Conservation (phyloP, 1,139 yeast species). For the Kazachstania sp. region DNA sequence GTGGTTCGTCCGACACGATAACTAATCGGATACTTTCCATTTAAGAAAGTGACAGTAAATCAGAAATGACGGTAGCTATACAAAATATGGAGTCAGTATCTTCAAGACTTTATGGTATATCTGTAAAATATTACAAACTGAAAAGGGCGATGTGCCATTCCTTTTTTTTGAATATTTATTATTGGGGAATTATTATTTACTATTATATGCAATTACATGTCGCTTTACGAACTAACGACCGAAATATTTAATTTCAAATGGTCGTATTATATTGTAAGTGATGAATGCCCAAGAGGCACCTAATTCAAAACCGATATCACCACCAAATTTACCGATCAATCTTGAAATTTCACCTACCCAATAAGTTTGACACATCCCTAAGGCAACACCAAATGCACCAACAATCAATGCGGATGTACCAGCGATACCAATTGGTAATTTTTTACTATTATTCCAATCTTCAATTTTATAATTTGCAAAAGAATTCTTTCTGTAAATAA, state of each 20-base stretch:
- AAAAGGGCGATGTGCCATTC: too few species aligned
- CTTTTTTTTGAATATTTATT: too few species aligned
- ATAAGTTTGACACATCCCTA: conserved; percentile 84
- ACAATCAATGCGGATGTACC: conserved; percentile 69
- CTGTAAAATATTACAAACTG: too few species aligned
- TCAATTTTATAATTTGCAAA: conserved; percentile 53
- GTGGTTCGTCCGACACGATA: too few species aligned
- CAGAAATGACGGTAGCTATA: too few species aligned
- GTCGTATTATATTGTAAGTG: conserved; percentile 52
- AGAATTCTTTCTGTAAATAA: conserved; percentile 56
- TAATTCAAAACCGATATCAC: conserved; percentile 81
- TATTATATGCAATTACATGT: background rate
- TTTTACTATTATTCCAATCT: conserved; percentile 46
- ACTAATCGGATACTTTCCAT: too few species aligned
- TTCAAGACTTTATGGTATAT: too few species aligned
- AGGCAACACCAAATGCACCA: conserved; percentile 76
- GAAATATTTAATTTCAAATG: conserved; percentile 55
- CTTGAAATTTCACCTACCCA: conserved; percentile 60
- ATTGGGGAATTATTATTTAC: background rate
- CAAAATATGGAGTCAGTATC: too few species aligned
- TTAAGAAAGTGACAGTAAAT: too few species aligned
- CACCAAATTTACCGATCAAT: conserved; percentile 58
- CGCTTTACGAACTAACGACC: conserved; percentile 11
- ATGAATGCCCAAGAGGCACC: conserved; percentile 61
- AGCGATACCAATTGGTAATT: conserved; percentile 67